Evolutionary conservation across 148 eudicot species (phyloP).

Genomic region (Camellia lanceoleosa): DNA sequence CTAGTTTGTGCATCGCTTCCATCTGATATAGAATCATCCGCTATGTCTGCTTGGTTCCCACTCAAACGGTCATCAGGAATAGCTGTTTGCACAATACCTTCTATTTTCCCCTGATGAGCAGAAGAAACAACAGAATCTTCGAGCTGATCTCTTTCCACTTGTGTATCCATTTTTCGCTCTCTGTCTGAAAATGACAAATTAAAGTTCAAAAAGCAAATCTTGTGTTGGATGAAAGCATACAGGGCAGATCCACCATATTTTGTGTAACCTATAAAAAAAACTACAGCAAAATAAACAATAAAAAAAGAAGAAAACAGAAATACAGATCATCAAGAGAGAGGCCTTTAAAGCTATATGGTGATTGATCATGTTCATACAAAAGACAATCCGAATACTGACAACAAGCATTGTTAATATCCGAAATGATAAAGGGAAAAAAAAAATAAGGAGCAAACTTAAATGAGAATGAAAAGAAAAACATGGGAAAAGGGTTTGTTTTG

Average conservation of each 20-base stretch:
- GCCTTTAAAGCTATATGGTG: background rate
- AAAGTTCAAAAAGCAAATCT: background rate
- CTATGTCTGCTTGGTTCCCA: slow-evolving; percentile 24
- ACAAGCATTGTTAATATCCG: background rate
- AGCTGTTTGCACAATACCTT: slow-evolving; percentile 8
- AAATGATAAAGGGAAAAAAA: background rate
- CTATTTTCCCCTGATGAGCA: slow-evolving; percentile 18
- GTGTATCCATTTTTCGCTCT: slow-evolving; percentile 13
- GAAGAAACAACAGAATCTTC: slow-evolving; percentile 14
- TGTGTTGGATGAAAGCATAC: background rate
- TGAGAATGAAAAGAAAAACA: background rate
- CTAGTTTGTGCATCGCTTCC: slow-evolving; percentile 29
- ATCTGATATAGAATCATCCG: slow-evolving; percentile 32
- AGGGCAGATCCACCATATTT: background rate
- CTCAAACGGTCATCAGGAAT: slow-evolving; percentile 17
- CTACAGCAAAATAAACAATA: background rate
- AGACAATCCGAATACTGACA: background rate
- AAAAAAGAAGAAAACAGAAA: background rate
- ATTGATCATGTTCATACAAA: background rate
- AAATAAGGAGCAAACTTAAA: no score
- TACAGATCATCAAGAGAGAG: background rate
- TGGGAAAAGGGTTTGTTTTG: background rate
- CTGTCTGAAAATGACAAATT: slow-evolving; percentile 30
- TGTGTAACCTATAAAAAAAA: background rate
- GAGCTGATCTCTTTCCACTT: slow-evolving; percentile 19